Base-by-base conservation (phyloP, 805 yeast species). In the Ogataea allantospora region DNA sequence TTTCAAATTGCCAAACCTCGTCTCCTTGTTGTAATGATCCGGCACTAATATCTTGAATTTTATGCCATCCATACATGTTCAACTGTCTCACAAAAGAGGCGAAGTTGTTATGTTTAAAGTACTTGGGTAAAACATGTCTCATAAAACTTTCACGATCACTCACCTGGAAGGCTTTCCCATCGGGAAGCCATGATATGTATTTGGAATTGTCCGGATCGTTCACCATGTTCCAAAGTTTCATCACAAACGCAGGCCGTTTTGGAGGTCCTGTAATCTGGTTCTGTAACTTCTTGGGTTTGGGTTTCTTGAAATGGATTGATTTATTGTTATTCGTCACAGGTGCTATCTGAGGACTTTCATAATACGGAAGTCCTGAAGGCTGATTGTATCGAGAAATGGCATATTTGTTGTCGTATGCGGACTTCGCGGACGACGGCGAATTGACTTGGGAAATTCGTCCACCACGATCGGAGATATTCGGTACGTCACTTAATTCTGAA, bases 51-150 rank as follows among this genome's bases (percentile, higher is more conserved):
- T 93, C 98, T 63, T 93, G 99, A 4, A 93, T 93, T 63, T 93
- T 93, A 67, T 89, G 98, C 96, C 97, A 93, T 8, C 99, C 99
- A 59, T 93, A 93, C 99, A 93, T 91, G 64, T 91, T 91, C 54
- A 91, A 71, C 59, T 91, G 99, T 45, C 99, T 78, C 11, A 93
- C 98, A 71, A 93, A 93, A 21, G 93, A 81, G 14, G 98, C 95
- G 65, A 93, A 89, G 59, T 93, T 91, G 44, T 86, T 83, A 64
- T 93, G 99, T 61, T 93, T 93, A 71, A 89, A 93, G 65, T 88
- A 93, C 55, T 81, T 80, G 5, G 99, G 99, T 45, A 93, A 65
- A 18, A 93, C 81, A 43, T 73, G 68, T 52, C 81, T 85, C 73
- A 88, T 93, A 55, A 93, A 91, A 21, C 67, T 71, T 50, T 91